A percentile compares a stretch with the other conserved stretches of the same genome.
Conservation (phyloP, 192 early-diverging fungal genomes). For the Neocallimastix lanati region DNA sequence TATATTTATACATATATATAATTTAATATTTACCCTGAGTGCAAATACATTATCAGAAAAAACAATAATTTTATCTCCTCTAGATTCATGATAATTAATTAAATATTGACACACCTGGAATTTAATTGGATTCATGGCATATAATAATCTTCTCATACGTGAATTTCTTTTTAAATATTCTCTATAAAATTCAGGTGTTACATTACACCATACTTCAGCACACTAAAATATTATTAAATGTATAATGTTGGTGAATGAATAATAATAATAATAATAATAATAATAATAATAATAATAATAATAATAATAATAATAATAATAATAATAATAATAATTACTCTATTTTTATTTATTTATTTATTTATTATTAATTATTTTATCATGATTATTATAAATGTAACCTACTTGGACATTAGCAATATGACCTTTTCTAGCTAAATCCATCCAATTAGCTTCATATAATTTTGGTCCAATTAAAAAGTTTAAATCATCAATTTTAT, state of each 20-base stretch:
- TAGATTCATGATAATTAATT: slow-evolving; percentile 75
- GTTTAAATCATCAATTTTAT: slow-evolving; percentile 92
- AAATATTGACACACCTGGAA: slow-evolving; percentile 95
- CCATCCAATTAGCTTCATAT: slow-evolving; percentile 99
- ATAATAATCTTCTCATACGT: slow-evolving; percentile 68
- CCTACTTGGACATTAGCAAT: slow-evolving; percentile 80
- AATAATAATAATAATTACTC: neutral
- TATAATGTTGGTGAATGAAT: too few relatives aligned
- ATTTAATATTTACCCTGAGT: slow-evolving; percentile 37
- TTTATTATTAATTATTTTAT: too few relatives aligned
- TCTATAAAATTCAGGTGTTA: slow-evolving; percentile 90
- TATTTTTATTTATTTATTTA: too few relatives aligned
- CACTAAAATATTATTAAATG: slow-evolving; percentile 29
- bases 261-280: neutral
- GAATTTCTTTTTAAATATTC: slow-evolving; percentile 72
- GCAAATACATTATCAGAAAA: slow-evolving; percentile 99
- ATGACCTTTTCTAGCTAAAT: slow-evolving; percentile 84
- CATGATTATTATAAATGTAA: too few relatives aligned
- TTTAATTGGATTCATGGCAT: slow-evolving; percentile 95
- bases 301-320: too few relatives aligned
- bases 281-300: too few relatives aligned
- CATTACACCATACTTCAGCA: slow-evolving; percentile 96
- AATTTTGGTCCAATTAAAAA: slow-evolving; percentile 98
- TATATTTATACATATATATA: too few relatives aligned
- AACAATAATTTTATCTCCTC: slow-evolving; percentile 95